Base-by-base conservation (phyloP, 495 filamentous ascomycete genomes). In the Astrothelium subdiscretum region DNA sequence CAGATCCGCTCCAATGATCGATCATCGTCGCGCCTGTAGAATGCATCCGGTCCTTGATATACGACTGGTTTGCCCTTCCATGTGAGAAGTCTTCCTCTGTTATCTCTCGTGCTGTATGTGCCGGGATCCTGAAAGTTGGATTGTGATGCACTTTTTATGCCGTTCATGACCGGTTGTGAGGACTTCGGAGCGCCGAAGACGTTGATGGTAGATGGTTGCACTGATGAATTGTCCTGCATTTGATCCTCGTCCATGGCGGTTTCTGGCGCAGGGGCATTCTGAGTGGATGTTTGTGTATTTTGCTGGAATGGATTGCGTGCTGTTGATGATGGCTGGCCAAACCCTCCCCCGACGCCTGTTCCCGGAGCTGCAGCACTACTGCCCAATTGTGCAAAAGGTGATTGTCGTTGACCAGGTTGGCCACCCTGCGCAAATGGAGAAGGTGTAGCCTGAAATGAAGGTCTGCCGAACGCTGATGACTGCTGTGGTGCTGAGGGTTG, bases 31-130 rank as follows among this genome's bases (percentile, higher is more conserved):
- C 79, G 76, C 15, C 76, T 70, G 68, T 80, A 83, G 66, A 75
- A 83, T 24, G 27, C 27, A 8, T 31, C 59, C 13, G 64, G 40
- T 8, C 22, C 58, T 22, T 58, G 13, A 65, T 84, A 83, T 29
- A 73, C 71, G 1, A 86, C 82, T 0, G 76, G 76, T 31, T 75
- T 77, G n/a, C 80, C 79, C 66, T 84, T 83, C 80, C 81, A 85
- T 32, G 67, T 73, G 0, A 67, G 63, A 1, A 84, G 66, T 15
- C 48, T 54, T 3, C 48, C 48, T 11, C 22, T 11, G 6, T 8
- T 20, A 29, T 54, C 48, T 29, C 24, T 54, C 15, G 48, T 54
- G 24, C 48, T 54, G 24, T 54, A 54, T 8, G 26, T 54, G 6
- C 6, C 8, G 2, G 24, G 48, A 20, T 54, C 48, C 20, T 54